Base-by-base conservation (phyloP, 2,329 filamentous ascomycete genomes). In the Helminthosporium solani region DNA sequence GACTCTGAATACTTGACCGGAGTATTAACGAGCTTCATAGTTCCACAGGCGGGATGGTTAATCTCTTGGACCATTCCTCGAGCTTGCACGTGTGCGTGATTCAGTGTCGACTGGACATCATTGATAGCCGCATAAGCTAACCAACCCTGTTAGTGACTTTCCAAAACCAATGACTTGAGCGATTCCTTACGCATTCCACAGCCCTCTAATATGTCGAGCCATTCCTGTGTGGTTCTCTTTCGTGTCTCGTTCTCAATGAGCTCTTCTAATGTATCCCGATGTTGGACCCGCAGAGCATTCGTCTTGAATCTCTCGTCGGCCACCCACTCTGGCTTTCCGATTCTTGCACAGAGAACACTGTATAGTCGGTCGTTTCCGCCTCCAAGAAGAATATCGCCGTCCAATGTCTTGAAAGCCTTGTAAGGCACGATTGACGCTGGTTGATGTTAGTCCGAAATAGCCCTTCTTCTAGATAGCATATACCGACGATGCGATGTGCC, bases 371-470 rank as follows among this genome's bases (percentile, higher is more conserved):
- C 83, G 47, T 85, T 85, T 2, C 82, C 83, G 15, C 83, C 83
- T 12, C 83, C 83, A 5, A 85, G 71, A 49, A 86, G 73, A 39
- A 86, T 78, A 56, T 84, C 80, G 14, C 83, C 82, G 50, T 86
- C 82, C 2, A 70, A 70, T 2, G 83, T 85, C 60, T 79, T 78
- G 71, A 85, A 99, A 0, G 90, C 89, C 60, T 86, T 85, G 70
- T 99, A 99, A 0, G 94, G 94, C 0, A 99, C 94, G 66, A 99
- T 97, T 0, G 90, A 95, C n/a, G 92, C 88, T 91, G 47, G 7
- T 12, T n/a, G 4, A 12, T 33, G 45, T 62, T 31, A 66, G 54
- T 19, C 19, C 14, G 7, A 16, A n/a, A 36, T 11, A 14, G n/a
- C 5, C 3, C 1, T 3, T 8, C 15, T 27, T 35, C 15, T 25